A percentile compares a stretch with the other conserved stretches of the same genome.
These are phyloP conservation scores for Ilyonectria robusta DNA, from an alignment of 2,329 filamentous ascomycete genomes.

Conservation along the genomic window DNA sequence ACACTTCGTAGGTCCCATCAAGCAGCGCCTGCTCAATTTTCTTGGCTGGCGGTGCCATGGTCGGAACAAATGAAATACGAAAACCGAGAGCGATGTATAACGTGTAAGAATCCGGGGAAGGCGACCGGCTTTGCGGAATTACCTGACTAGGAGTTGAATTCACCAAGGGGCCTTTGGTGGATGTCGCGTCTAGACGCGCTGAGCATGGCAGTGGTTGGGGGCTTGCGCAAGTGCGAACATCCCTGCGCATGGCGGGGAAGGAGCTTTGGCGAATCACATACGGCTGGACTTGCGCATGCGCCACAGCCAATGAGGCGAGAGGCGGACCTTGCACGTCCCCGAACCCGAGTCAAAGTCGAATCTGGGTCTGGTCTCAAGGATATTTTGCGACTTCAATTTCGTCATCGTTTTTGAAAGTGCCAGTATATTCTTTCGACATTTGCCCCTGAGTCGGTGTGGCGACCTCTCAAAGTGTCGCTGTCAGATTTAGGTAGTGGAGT, in stretches of 20 bases:
- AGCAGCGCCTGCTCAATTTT: conserved; percentile 62
- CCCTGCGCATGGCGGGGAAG: conserved; percentile 31
- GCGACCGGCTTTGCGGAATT: conserved; percentile 3
- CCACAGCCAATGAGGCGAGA: conserved; percentile 16
- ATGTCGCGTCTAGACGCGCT: conserved; percentile 33
- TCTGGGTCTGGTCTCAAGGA: not conserved
- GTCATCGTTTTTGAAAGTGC: not conserved
- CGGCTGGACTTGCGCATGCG: not conserved
- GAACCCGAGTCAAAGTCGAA: not conserved
- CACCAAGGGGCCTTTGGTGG: conserved; percentile 15
- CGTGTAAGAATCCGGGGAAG: not conserved
- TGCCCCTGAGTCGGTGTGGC: not conserved
- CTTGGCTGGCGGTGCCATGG: conserved; percentile 59
- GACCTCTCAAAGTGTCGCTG: not conserved
- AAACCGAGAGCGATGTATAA: not conserved
- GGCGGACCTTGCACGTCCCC: not conserved
- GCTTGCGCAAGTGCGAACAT: conserved; percentile 32
- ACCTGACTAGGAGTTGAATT: conserved; percentile 5
- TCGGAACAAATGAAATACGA: not conserved
- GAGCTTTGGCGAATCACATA: conserved; percentile 40
- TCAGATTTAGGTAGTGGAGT: conserved; percentile 35
- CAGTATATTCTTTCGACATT: not conserved
- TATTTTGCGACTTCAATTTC: not conserved
- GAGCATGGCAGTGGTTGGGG: conserved; percentile 20
- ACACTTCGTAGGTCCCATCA: conserved; percentile 63